Evolutionary conservation across 2,329 filamentous ascomycete species (phyloP).

Genomic region (Phyllosticta citrichinensis): DNA sequence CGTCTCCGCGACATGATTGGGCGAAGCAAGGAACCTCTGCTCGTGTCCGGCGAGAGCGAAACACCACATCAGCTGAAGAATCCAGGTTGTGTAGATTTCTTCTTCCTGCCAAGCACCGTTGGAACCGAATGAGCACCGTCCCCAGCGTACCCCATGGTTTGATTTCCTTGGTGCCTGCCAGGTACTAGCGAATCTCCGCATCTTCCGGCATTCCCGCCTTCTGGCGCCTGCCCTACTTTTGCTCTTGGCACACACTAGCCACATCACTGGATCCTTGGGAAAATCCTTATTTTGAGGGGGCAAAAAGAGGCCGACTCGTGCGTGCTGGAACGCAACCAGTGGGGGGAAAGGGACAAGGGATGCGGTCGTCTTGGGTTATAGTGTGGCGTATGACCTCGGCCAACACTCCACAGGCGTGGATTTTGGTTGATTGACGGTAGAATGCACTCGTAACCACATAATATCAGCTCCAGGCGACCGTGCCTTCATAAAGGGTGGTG

Average conservation of each 20-base stretch:
- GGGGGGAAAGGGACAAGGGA: not conserved
- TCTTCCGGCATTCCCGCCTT: not conserved
- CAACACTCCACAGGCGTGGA: not conserved
- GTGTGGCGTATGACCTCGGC: not conserved
- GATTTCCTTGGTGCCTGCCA: not conserved
- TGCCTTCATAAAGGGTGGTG: not conserved
- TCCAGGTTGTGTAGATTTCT: not conserved
- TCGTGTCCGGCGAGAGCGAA: not conserved
- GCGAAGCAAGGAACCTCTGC: not conserved
- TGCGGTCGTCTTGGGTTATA: not conserved
- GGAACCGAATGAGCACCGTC: not conserved
- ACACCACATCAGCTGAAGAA: not conserved
- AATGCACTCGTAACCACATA: not conserved
- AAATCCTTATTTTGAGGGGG: not conserved
- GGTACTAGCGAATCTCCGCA: not conserved
- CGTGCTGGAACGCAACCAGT: not conserved
- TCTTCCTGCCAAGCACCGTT: not conserved
- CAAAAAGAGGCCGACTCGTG: not conserved
- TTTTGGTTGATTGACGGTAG: not conserved
- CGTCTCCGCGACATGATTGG: not conserved
- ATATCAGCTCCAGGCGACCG: slow-evolving; percentile 1
- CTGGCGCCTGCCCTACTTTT: not conserved
- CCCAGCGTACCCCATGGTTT: not conserved
- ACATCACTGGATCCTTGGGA: not conserved
- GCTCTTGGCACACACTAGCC: not conserved